phyloP scores from a whole-genome alignment of 768 basidiomycete species.

The Ramaria rubella region DNA sequence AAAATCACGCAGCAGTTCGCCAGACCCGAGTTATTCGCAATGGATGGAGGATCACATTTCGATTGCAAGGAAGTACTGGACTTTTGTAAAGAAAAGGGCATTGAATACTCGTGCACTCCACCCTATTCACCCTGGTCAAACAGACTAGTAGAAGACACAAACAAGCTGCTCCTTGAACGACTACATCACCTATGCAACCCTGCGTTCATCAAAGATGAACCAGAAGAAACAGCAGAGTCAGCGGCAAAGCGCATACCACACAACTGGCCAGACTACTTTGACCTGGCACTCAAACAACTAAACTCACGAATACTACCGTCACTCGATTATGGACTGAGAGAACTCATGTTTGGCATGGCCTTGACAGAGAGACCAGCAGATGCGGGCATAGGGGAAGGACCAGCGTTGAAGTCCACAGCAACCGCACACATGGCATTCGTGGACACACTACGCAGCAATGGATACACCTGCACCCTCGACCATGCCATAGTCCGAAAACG shows the following conservation, averaged over 20 bases:
- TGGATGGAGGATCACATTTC: background rate
- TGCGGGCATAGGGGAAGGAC: background rate
- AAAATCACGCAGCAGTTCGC: too few relatives aligned
- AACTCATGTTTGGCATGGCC: background rate
- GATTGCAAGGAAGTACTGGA: background rate
- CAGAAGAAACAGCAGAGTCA: too few relatives aligned
- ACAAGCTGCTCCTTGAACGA: background rate
- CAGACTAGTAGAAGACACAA: background rate
- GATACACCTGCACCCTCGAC: background rate
- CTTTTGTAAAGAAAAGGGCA: background rate
- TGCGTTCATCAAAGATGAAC: background rate
- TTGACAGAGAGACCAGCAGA: background rate
- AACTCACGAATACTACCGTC: background rate
- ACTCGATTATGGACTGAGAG: background rate
- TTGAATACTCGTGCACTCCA: background rate
- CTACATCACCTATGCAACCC: too few relatives aligned
- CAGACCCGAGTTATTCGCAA: background rate
- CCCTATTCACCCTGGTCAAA: slow-evolving; percentile 2
- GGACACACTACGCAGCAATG: background rate
- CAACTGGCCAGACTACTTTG: background rate
- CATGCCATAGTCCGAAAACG: background rate
- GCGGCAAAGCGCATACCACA: too few relatives aligned
- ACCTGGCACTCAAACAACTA: background rate
- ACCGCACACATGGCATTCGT: background rate
- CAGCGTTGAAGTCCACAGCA: background rate